Evolutionary conservation across 1,284 basidiomycete species (phyloP), one percentile per base, ranked within the genome.

Genomic region (Volvariella surrecta): DNA sequence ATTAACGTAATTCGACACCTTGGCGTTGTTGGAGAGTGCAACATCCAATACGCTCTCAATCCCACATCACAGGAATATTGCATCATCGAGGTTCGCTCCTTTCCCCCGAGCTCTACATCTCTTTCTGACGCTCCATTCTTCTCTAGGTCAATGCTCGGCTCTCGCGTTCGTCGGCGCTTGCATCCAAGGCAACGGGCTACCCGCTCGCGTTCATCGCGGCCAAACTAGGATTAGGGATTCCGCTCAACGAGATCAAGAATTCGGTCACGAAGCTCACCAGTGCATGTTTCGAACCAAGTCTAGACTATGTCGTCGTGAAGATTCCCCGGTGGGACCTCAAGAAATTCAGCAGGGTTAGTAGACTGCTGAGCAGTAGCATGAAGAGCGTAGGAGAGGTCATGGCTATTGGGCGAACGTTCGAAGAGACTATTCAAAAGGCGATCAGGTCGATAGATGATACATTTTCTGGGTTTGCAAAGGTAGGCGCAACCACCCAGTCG

Each of bases 371-470:
- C 60, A 90, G 86, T 53, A 90, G 88, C 63, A 97, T 99, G 95
- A 99, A 99, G 79, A 92, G 88, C 58, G 96, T 99, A 4, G 95
- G 95, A 45, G 95, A 99, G 66, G 95, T 99, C 45, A 99, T 99
- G 96, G 90, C 89, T 51, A 98, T 99, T 52, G 96, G 95, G 18
- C 76, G 95, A 53, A 96, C 92, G 9, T 99, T 99, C 56, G 95
- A 98, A 63, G 95, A 99, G 71, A 94, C 91, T 0, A 87, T 98
- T 49, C 95, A 99, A 63, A 98, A 98, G 69, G 95, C 95, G 1
- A 97, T 99, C 51, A 75, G 95, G 32, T 85, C 91, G 13, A 96
- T 99, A 57, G 95, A 99, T 60, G 93, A 95, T 59, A 83, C 84
- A 52, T 97, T 97, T 64, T 68, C 79, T 55, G 95, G 95, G 3